Base-by-base conservation (phyloP, 768 basidiomycete species). In the Lentinus tigrinus region DNA sequence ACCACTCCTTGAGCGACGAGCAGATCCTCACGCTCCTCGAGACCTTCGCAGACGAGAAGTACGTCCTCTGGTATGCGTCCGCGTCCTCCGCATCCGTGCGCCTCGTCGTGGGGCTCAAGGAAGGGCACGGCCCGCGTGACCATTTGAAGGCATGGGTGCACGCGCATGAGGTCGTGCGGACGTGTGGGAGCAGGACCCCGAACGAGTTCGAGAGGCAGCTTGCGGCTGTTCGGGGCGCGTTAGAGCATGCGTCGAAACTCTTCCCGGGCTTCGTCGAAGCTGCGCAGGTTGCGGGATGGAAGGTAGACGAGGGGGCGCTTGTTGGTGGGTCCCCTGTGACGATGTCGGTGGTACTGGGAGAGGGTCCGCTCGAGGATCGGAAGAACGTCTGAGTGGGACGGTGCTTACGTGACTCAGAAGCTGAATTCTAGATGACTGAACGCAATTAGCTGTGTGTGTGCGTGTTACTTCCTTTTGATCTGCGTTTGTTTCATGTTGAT, bases 111-210 rank as follows among this genome's bases (percentile, higher is more conserved):
- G 75, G 75, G 62, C 72, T 88, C 57, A 85, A 80, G 59, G 78
- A 81, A 27, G 78, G 78, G 6, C 79, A 84, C 54, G 65, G 67
- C 23, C 54, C 74, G 3, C 58, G 66, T 14, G 84, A 86, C 65
- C 80, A 83, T 57, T 73, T 85, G 38, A 79, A 79, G 55, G 85
- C 81, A 3, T 88, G 87, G 85, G 54, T 62, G 17, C 68, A 67
- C 48, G 72, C 70, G 4, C 55, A 62, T 27, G 69, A 70, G 58
- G 34, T 67, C 34, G 61, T 54, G 19, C 47, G 40, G 19, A 2
- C 24, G 4, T 49, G 50, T 26, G 34, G 27, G 14, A 37, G 55
- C 21, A 42, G 52, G 3, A 31, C 31, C 11, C 57, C 48, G 5
- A 9, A 5, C 9, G 47, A 38, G 14, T 54, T 63, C 34, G 56